Conservation (phyloP, 2,329 filamentous ascomycete species). For the Escovopsis sp. region DNA sequence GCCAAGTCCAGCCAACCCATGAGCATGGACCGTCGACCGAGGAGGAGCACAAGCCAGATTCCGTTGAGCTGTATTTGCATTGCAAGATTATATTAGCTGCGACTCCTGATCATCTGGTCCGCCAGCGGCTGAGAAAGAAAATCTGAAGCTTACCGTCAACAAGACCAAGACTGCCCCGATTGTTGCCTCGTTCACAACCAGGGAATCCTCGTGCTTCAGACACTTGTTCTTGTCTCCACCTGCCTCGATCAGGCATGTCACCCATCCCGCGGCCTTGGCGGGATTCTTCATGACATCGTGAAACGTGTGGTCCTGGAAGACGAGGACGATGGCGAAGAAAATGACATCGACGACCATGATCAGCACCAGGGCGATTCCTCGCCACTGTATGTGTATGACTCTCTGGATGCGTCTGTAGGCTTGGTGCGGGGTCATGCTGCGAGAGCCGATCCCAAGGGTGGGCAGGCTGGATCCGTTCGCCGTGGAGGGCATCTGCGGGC, state of each 20-base stretch:
- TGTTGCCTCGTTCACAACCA: constrained; percentile 63
- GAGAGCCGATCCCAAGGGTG: constrained; percentile 55
- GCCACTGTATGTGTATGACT: constrained; percentile 86
- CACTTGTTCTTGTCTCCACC: constrained; percentile 51
- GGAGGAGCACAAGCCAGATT: constrained; percentile 68
- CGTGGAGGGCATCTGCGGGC: constrained; percentile 43
- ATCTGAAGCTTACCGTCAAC: constrained; percentile 48
- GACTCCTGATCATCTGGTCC: background rate
- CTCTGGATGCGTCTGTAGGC: constrained; percentile 77
- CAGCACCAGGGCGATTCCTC: constrained; percentile 76
- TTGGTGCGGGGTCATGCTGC: constrained; percentile 66
- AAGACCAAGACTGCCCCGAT: constrained; percentile 72
- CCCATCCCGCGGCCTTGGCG: constrained; percentile 46
- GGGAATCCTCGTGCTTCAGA: constrained; percentile 37
- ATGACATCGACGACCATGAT: constrained; percentile 85
- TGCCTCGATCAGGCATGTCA: constrained; percentile 49
- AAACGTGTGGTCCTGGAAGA: constrained; percentile 68
- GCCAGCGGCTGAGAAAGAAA: background rate
- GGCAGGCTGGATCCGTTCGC: constrained; percentile 61
- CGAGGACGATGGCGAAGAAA: constrained; percentile 85
- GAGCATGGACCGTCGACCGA: constrained; percentile 75
- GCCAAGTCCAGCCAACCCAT: constrained; percentile 64
- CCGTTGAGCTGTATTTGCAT: constrained; percentile 50
- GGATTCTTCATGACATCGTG: constrained; percentile 40
- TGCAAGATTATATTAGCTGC: constrained; percentile 1